Conservation (phyloP, 306 rosid genomes). For the Glycine tomentella region DNA sequence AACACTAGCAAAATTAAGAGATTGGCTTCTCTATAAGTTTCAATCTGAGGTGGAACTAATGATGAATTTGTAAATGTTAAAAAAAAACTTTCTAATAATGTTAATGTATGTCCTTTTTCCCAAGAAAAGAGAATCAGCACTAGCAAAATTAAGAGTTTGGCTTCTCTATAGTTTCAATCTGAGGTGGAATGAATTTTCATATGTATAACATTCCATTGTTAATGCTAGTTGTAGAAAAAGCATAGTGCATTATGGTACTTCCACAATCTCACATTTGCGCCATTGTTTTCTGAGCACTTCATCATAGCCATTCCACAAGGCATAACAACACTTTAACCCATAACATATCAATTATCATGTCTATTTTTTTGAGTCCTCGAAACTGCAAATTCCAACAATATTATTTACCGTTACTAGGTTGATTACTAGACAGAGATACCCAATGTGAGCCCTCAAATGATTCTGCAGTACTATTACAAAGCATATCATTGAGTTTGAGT, state of each 20-base stretch:
- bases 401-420: conserved; percentile 18
- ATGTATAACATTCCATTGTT: neutral
- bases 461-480: conserved; percentile 29
- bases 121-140: conserved; percentile 13
- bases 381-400: conserved; percentile 22
- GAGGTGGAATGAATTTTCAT: neutral
- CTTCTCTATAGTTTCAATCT: no score
- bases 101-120: neutral
- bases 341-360: conserved; percentile 35
- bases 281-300: no score
- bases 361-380: conserved; percentile 30
- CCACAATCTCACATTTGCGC: conserved; percentile 22
- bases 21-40: neutral
- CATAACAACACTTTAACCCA: conserved; percentile 45
- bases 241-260: conserved; percentile 39
- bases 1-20: neutral
- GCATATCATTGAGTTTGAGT: conserved; percentile 31
- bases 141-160: neutral
- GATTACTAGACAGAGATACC: conserved; percentile 10
- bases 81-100: conserved; percentile 10
- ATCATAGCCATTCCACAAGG: conserved; percentile 40
- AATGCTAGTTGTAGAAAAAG: neutral
- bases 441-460: conserved; percentile 15
- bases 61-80: neutral
- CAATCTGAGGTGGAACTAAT: neutral